Base-by-base conservation (phyloP, 129 eudicot genomes). In the Ambrosia trifida region DNA sequence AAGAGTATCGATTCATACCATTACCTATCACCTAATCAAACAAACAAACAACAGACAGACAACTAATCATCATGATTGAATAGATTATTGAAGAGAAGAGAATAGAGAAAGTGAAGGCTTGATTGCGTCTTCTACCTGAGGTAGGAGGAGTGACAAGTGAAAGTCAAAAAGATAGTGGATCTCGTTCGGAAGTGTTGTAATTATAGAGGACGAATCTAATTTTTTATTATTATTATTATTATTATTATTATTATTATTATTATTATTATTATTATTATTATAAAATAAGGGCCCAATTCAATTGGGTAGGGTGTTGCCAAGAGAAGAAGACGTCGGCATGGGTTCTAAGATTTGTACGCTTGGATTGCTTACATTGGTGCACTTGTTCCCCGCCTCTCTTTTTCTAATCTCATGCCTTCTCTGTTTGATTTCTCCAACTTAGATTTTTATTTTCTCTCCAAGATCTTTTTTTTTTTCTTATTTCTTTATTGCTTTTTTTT, bases 1-100 rank as follows among this genome's bases (percentile, higher is more conserved):
- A 43, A 20, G 17, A 67, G 36, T 60, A 45, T 78, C 64, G 80
- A 78, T 65, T 81, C 81, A 82, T 60, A 72, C 72, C 82, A 76
- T 63, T 66, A 61, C 52, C 0, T 24, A 24, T 24, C 28, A 24
- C 28, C 28, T 24, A 24, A 68, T 68, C 41, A 72, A 50, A 33
- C 74, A 72, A 50, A 33, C 74, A 51, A 36, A 12, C 31, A 64
- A 9, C 64, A 19, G 28, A n/a, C n/a, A n/a, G n/a, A n/a, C n/a
- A n/a, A n/a, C n/a, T 24, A 24, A 24, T 24, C 28, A 24, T 24
- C 1, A 24, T 24, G 28, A 24, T 24, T 24, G 1, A 24, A 24
- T 24, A 24, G 1, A 0, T 24, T 24, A 50, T 45, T 54, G n/a
- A 35, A 14, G 14, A 51, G 36, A 76, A 67, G 28, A 3, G 18